These are phyloP conservation scores for Albatrellus sp. DNA, from an alignment of 1,284 basidiomycete species.

Conservation along the genomic window DNA sequence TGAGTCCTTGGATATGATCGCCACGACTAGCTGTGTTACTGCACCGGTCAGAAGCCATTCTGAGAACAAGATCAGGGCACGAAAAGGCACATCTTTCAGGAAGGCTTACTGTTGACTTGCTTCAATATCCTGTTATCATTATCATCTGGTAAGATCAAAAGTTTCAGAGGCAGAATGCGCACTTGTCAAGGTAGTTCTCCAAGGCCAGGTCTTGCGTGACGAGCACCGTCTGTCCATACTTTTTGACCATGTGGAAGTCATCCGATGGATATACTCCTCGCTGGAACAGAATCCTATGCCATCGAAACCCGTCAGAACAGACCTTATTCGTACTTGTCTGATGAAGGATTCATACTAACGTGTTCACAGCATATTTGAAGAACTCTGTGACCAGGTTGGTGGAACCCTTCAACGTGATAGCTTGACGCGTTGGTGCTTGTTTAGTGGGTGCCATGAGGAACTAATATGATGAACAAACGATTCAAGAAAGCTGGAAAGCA, in stretches of 20 bases:
- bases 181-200: constrained; percentile 85
- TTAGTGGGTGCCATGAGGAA: constrained; percentile 1
- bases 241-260: constrained; percentile 99
- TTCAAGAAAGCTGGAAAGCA: background rate
- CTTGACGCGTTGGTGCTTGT: constrained; percentile 56
- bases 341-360: constrained; percentile 37
- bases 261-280: constrained; percentile 95
- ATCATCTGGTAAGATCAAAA: background rate
- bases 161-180: constrained; percentile 10
- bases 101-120: constrained; percentile 75
- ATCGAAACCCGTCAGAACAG: constrained; percentile 9
- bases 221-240: constrained; percentile 93
- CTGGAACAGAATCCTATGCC: constrained; percentile 83
- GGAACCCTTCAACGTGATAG: constrained; percentile 92
- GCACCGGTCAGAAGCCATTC: constrained; percentile 89
- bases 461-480: background rate
- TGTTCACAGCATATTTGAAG: constrained; percentile 96
- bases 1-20: constrained; percentile 92
- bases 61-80: constrained; percentile 17
- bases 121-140: constrained; percentile 56
- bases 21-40: constrained; percentile 87
- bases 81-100: background rate
- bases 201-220: constrained; percentile 89
- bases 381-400: constrained; percentile 96
- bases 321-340: constrained; percentile 1